Base-by-base conservation (phyloP, 2,329 filamentous ascomycete species). In the Phyllosticta paracitricarpa region DNA sequence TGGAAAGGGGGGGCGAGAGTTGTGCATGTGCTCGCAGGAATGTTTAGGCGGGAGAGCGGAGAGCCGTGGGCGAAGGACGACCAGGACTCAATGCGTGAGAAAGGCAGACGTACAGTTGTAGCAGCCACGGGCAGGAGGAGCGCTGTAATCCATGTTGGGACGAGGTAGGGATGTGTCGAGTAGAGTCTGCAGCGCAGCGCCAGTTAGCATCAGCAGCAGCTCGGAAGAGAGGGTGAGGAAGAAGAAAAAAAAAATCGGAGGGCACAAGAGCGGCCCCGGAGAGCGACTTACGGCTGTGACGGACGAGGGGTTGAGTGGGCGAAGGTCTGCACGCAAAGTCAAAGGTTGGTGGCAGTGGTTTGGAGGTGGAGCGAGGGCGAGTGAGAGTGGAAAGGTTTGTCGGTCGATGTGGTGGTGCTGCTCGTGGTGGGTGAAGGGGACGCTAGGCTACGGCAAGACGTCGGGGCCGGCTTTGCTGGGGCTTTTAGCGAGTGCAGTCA, bases 51-150 rank as follows among this genome's bases (percentile, higher is more conserved):
- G 51, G 54, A 19, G 25, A 24, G 48, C 54, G 59, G 25, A 55
- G 26, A 40, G 54, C 54, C 51, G 14, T 12, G 19, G 14, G 17
- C 22, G 12, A 55, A 55, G 14, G 19, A 30, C 54, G 55, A 51
- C 24, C 35, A 53, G 19, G 33, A 48, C 51, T 40, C 17, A 33
- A 58, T 61, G 51, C 54, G 56, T 62, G 40, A 2, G 14, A 61
- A 57, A 59, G 55, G 52, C 19, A 56, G 55, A 72, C 73, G 67
- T 70, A 75, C 73, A 75, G 71, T 75, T 75, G 72, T 74, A 75
- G 70, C 73, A 75, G 66, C 72, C 72, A 64, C 73, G 72, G 67
- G 72, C 71, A 63, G 68, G 70, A 62, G 68, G 67, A 66, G 71
- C 71, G 52, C 62, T 51, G 66, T 72, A 75, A 62, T 73, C 71